Evolutionary conservation across 176 grass and related monocot genomes (phyloP).

Genomic region (Ensete ventricosum): DNA sequence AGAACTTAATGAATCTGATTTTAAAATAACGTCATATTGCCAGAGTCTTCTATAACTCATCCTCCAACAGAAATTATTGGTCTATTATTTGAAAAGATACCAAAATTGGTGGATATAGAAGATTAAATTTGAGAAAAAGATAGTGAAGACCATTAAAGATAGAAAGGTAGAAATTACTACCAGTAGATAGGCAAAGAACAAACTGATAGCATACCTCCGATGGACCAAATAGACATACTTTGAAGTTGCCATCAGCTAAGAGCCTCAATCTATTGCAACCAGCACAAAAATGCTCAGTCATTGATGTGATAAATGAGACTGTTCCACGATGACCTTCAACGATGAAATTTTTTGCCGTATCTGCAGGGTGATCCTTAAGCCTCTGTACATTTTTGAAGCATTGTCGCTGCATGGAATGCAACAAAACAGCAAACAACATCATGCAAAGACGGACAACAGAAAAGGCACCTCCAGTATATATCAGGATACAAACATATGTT

Average conservation of each 20-base stretch:
- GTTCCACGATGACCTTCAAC: conserved; percentile 73
- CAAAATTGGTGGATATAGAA: too few relatives aligned
- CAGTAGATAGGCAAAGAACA: background rate
- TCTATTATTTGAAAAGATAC: too few relatives aligned
- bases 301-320: conserved; percentile 96
- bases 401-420: conserved; percentile 38
- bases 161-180: background rate
- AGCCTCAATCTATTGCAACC: conserved; percentile 88
- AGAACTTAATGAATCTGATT: too few relatives aligned
- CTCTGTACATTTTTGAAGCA: conserved; percentile 61
- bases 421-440: conserved; percentile 2
- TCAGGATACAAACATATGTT: background rate
- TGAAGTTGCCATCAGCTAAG: conserved; percentile 92
- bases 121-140: too few relatives aligned
- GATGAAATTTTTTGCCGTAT: conserved; percentile 93
- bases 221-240: conserved; percentile 94
- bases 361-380: conserved; percentile 77
- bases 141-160: background rate
- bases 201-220: conserved; percentile 53
- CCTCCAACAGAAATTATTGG: too few relatives aligned
- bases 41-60: too few relatives aligned
- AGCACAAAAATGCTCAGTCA: conserved; percentile 94
- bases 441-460: conserved; percentile 19
- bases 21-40: too few relatives aligned
- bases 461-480: background rate